Conservation (phyloP, 1,284 basidiomycete genomes). For the Cutaneotrichosporon cutaneum region DNA sequence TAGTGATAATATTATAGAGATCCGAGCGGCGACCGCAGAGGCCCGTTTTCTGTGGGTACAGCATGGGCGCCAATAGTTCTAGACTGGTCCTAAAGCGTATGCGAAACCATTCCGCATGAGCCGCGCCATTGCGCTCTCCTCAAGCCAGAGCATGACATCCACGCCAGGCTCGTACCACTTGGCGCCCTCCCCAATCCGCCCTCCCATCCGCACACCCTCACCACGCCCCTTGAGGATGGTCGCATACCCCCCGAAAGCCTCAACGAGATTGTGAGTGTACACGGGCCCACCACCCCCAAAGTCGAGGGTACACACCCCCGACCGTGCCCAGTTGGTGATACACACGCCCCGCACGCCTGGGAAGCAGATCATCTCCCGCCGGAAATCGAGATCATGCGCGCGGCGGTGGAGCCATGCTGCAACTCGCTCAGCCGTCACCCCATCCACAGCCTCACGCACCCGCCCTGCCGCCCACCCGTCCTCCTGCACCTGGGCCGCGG, state of each 20-base stretch:
- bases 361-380: conserved; percentile 54
- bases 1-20: no score
- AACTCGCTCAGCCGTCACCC: conserved; percentile 38
- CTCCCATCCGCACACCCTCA: not conserved
- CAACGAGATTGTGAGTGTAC: conserved; percentile 32
- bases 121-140: conserved; percentile 15
- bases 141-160: conserved; percentile 16
- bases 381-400: conserved; percentile 47
- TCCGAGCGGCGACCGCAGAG: no score
- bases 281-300: conserved; percentile 48
- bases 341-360: conserved; percentile 52
- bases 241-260: conserved; percentile 14
- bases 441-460: conserved; percentile 46
- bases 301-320: conserved; percentile 52
- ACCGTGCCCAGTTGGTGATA: conserved; percentile 55
- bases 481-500: conserved; percentile 41
- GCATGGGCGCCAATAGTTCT: no score
- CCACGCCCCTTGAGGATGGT: conserved; percentile 7
- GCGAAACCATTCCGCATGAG: no score
- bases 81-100: no score
- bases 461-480: conserved; percentile 13
- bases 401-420: conserved; percentile 53
- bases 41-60: no score
- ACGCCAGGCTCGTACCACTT: conserved; percentile 22
- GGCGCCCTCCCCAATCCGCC: not conserved